Conservation (phyloP, 139 green algal species). For the Nannochloris sp. region DNA sequence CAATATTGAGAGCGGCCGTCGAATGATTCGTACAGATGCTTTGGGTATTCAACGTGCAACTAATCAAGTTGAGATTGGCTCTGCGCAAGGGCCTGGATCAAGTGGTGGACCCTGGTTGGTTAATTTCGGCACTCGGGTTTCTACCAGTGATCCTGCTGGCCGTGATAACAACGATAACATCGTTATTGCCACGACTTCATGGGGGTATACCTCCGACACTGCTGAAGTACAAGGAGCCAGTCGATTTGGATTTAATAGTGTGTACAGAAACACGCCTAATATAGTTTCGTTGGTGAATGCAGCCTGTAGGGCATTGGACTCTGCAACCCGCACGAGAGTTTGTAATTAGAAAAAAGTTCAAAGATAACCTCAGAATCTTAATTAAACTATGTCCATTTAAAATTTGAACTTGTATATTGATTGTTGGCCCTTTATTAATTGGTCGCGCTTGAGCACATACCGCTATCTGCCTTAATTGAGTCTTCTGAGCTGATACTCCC, state of each 20-base stretch:
- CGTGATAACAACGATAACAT: not conserved
- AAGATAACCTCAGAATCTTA: too few species aligned
- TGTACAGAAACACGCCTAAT: not conserved
- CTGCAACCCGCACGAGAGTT: too few species aligned
- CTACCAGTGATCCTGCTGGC: not conserved
- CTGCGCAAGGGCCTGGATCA: not conserved
- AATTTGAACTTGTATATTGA: too few species aligned
- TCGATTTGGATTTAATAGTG: not conserved
- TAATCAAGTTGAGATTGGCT: not conserved
- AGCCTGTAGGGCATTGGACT: not conserved
- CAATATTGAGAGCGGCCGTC: not conserved
- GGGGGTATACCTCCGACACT: not conserved
- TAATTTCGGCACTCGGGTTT: not conserved
- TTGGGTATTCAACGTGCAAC: not conserved
- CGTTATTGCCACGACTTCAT: not conserved
- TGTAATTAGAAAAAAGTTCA: too few species aligned
- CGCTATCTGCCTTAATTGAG: too few species aligned
- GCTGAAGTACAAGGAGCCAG: not conserved
- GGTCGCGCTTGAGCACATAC: too few species aligned
- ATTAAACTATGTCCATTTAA: too few species aligned
- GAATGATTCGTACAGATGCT: slow-evolving; percentile 5
- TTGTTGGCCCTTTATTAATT: too few species aligned
- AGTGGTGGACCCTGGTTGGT: not conserved
- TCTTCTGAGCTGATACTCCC: too few species aligned
- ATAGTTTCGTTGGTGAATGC: not conserved